phyloP scores from a whole-genome alignment of 1,284 basidiomycete species.

The Trichosporon sp. region DNA sequence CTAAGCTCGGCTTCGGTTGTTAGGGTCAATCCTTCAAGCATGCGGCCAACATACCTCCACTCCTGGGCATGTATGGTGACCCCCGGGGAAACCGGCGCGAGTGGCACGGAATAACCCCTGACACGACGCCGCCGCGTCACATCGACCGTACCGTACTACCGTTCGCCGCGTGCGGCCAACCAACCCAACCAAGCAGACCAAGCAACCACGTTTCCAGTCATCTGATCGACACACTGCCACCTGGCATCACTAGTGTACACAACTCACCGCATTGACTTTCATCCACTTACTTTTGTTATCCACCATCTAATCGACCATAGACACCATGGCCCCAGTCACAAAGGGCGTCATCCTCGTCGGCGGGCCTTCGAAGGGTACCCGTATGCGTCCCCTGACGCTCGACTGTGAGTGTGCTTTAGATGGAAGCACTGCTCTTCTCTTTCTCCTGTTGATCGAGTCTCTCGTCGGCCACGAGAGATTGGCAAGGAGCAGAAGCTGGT shows the following conservation, averaged over 20 bases:
- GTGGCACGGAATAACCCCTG: neutral
- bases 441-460: too few species aligned
- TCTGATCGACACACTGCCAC: neutral
- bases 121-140: neutral
- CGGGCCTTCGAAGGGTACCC: slow-evolving; percentile 48
- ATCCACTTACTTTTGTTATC: neutral
- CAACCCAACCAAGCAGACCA: too few species aligned
- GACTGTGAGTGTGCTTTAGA: slow-evolving; percentile 39
- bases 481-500: too few species aligned
- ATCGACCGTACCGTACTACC: too few species aligned
- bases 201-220: neutral
- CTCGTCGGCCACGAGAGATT: too few species aligned
- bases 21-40: too few species aligned
- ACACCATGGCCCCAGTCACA: slow-evolving; percentile 33
- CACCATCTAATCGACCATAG: neutral
- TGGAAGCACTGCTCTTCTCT: too few species aligned
- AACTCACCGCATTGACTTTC: neutral
- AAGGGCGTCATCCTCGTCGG: slow-evolving; percentile 48
- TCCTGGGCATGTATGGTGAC: neutral
- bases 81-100: too few species aligned
- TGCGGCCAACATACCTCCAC: neutral
- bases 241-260: too few species aligned
- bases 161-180: too few species aligned
- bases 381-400: slow-evolving; percentile 52
- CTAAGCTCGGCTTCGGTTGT: too few species aligned